A percentile compares a stretch with the other conserved stretches of the same genome.
phyloP scores from a whole-genome alignment of 331 rosid species.

The Malus hybrid region DNA sequence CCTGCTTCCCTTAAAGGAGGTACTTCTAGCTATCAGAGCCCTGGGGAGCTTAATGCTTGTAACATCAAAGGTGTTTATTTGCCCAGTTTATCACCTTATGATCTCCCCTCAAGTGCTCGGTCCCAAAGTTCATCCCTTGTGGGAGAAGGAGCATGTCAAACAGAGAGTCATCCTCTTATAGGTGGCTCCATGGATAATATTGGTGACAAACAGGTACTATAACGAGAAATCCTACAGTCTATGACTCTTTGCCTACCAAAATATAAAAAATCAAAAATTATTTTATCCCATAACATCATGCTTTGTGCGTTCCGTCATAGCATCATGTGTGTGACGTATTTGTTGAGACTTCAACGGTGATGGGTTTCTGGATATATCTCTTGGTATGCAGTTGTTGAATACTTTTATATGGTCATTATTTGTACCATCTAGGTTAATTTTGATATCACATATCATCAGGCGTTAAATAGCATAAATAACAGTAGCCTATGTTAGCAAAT shows the following conservation, averaged over 20 bases:
- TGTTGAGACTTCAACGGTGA: neutral
- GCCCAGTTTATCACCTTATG: slow-evolving; percentile 68
- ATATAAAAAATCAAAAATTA: neutral
- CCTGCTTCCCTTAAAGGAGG: slow-evolving; percentile 59
- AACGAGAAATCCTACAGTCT: neutral
- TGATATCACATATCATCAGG: neutral
- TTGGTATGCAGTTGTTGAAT: neutral
- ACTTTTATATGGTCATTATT: neutral
- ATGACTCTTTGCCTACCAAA: neutral
- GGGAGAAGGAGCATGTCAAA: slow-evolving; percentile 55
- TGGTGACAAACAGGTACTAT: slow-evolving; percentile 76
- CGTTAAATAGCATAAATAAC: neutral
- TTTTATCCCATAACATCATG: neutral
- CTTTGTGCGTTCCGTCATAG: neutral
- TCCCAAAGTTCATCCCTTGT: slow-evolving; percentile 64
- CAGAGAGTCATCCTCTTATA: slow-evolving; percentile 49
- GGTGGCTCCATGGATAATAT: slow-evolving; percentile 48
- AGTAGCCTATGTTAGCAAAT: neutral
- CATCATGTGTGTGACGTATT: neutral
- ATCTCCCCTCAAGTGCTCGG: slow-evolving; percentile 58
- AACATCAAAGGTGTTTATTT: slow-evolving; percentile 56
- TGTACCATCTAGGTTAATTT: neutral
- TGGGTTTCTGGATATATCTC: neutral
- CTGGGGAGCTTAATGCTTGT: slow-evolving; percentile 53
- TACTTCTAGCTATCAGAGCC: slow-evolving; percentile 44